Conservation (phyloP, 2,329 filamentous ascomycete species). For the Fusarium lyarnte region DNA sequence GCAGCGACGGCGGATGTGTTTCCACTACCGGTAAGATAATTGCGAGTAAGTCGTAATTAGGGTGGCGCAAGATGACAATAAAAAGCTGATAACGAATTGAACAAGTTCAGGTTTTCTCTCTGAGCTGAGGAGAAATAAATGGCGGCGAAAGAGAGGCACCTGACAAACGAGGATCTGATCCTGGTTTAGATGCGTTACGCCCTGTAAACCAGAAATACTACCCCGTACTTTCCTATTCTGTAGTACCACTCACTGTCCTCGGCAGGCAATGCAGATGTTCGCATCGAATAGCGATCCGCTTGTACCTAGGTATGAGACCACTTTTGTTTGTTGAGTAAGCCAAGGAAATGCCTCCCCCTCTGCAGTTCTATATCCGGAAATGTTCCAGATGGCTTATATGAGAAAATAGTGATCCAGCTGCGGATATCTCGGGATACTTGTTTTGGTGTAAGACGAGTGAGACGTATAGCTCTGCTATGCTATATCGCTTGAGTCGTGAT, state of each 20-base stretch:
- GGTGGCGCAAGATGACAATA: slow-evolving; percentile 1
- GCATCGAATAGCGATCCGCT: slow-evolving; percentile 37
- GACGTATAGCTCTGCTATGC: background rate
- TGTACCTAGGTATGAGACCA: slow-evolving; percentile 6
- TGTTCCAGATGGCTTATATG: slow-evolving; percentile 24
- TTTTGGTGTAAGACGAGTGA: slow-evolving; percentile 29
- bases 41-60: background rate
- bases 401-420: slow-evolving; percentile 14
- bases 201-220: slow-evolving; percentile 11
- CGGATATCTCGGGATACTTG: slow-evolving; percentile 27
- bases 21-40: slow-evolving; percentile 11
- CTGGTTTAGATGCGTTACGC: slow-evolving; percentile 3
- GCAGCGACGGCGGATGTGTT: slow-evolving; percentile 13
- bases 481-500: slow-evolving; percentile 9
- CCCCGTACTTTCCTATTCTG: slow-evolving; percentile 27
- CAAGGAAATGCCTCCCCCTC: slow-evolving; percentile 5
- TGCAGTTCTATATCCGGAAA: slow-evolving; percentile 22
- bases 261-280: slow-evolving; percentile 21
- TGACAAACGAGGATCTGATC: slow-evolving; percentile 11
- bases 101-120: background rate
- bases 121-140: slow-evolving; percentile 4
- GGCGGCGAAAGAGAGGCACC: slow-evolving; percentile 8
- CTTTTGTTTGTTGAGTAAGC: slow-evolving; percentile 20
- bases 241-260: background rate
- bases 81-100: background rate